A percentile compares a stretch with the other conserved stretches of the same genome.
Evolutionary conservation across 345 rosid genomes (phyloP).

Genomic region (Eucalyptus tenuipes): DNA sequence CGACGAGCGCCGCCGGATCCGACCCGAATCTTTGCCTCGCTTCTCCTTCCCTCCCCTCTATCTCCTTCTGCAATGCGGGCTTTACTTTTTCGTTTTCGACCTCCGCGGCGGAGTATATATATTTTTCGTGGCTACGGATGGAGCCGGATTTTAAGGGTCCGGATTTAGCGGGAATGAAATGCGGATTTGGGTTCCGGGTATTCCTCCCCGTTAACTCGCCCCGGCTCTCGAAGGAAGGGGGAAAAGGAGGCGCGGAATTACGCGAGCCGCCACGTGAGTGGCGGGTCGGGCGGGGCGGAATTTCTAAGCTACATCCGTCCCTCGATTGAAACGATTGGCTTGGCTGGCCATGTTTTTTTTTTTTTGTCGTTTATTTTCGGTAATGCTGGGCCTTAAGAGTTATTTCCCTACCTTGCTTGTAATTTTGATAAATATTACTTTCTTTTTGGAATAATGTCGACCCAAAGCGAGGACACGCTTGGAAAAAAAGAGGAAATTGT

Average conservation of each 20-base stretch:
- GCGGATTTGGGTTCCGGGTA: not conserved
- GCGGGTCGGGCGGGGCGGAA: not conserved
- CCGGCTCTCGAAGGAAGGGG: not conserved
- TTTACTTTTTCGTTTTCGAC: too few relatives aligned
- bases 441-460: not conserved
- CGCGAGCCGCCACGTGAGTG: not conserved
- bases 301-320: not conserved
- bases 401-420: not conserved
- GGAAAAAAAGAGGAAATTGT: not conserved
- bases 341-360: too few relatives aligned
- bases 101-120: not conserved
- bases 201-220: not conserved
- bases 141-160: not conserved
- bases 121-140: not conserved
- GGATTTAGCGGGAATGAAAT: not conserved
- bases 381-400: too few relatives aligned
- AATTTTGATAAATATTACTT: not conserved
- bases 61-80: not conserved
- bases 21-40: not conserved
- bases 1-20: conserved; percentile 33
- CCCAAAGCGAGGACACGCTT: accelerated
- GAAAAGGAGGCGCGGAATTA: not conserved
- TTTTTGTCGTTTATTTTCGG: too few relatives aligned
- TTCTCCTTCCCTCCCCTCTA: not conserved
- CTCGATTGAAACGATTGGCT: not conserved